Base-by-base conservation (phyloP, 78 protist genomes). In the Dictyostelium discoideum region DNA sequence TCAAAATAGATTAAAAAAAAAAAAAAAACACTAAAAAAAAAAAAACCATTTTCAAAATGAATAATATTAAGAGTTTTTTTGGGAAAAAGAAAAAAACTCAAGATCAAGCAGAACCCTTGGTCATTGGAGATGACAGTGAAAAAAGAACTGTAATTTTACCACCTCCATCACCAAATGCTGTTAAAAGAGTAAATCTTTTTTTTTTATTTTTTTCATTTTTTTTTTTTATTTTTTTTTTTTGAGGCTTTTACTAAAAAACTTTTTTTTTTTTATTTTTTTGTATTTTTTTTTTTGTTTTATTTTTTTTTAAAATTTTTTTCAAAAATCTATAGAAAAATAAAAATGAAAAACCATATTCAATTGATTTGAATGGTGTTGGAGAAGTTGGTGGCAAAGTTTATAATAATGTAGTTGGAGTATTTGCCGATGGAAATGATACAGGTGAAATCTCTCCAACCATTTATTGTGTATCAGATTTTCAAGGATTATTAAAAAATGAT, bases 401-500 rank as follows among this genome's bases (percentile, higher is more conserved):
- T 37, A 74, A 74, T 74, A 74, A 37, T 74, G 81, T 26, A 6
- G 48, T 74, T 26, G 48, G 81, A 5, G 22, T n/a, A n/a, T 22
- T 46, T 14, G 84, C 63, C 6, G 84, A 50, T 20, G 84, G 84
- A 10, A 4, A 29, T 44, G 84, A 16, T 2, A 50, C 57, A 6
- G 84, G 84, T 79, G 95, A 82, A 67, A 1, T 22, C 50, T 20
- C 39, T 0, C 95, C 95, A 39, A 72, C 88, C 4, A 48, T 90
- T 14, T 81, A 81, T 73, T 82, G 87, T 63, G 86, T 90, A 29
- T 65, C 54, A 16, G 79, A 57, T 54, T 13, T 48, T 83, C 74
- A 82, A n/a, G 95, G 95, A 29, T 39, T 90, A 39, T 65, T 67
- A 73, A 90, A 90, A 40, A 20, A 0, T 2, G 95, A 90, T 90